Percentiles rank a stretch among this genome's conserved stretches.
Evolutionary conservation across 805 yeast genomes (phyloP).

Genomic region (Zygoascus biomembranicola): DNA sequence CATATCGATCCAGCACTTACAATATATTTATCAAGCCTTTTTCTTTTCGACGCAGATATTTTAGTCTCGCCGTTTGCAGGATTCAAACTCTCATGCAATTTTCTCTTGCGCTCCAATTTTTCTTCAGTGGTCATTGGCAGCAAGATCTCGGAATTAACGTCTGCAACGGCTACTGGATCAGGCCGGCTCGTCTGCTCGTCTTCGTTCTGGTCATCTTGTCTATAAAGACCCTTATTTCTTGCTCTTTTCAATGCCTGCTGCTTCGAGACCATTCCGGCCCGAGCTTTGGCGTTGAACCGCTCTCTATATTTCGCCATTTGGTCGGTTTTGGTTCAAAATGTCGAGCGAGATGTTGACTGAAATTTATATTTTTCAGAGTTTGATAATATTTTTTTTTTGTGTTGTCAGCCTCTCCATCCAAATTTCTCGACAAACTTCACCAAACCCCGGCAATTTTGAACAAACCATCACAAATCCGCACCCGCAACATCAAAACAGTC

Average conservation of each 20-base stretch:
- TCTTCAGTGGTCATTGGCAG: slow-evolving; percentile 60
- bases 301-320: slow-evolving; percentile 74
- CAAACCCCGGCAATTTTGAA: background rate
- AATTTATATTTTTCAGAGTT: background rate
- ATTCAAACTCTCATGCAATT: slow-evolving; percentile 47
- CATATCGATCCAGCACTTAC: slow-evolving; percentile 19
- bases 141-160: slow-evolving; percentile 54
- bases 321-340: background rate
- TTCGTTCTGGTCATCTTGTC: slow-evolving; percentile 38
- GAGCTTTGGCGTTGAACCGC: slow-evolving; percentile 78
- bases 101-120: slow-evolving; percentile 54
- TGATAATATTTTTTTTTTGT: background rate
- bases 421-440: background rate
- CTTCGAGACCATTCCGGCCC: slow-evolving; percentile 76
- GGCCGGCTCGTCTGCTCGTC: slow-evolving; percentile 22
- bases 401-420: background rate
- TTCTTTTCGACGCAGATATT: slow-evolving; percentile 58
- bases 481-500: background rate
- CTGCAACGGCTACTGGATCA: slow-evolving; percentile 19
- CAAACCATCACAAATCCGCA: background rate
- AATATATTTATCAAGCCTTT: slow-evolving; percentile 82
- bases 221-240: slow-evolving; percentile 59
- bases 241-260: slow-evolving; percentile 59
- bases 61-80: slow-evolving; percentile 52
- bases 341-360: background rate